These are phyloP conservation scores for Penicillium sp. DNA, from an alignment of 2,329 filamentous ascomycete species.

Conservation along the genomic window DNA sequence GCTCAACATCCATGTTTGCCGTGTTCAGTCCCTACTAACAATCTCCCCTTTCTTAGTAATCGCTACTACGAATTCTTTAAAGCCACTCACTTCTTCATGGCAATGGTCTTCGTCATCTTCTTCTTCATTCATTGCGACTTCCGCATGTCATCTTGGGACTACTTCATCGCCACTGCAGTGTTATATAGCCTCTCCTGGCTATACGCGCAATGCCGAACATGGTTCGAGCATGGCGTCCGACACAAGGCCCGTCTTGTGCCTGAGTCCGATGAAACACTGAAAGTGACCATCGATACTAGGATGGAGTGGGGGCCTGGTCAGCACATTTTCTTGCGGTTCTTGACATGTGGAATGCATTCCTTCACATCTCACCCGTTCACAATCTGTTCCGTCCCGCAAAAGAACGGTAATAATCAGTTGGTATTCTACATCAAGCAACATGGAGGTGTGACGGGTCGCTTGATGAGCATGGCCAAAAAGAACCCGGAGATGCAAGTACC, in stretches of 20 bases:
- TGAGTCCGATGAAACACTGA: constrained; percentile 44
- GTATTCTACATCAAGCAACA: constrained; percentile 57
- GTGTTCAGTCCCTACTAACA: background rate
- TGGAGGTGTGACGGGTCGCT: constrained; percentile 51
- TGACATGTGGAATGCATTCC: constrained; percentile 41
- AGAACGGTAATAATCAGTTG: constrained; percentile 38
- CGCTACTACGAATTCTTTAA: constrained; percentile 65
- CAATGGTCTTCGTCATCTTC: constrained; percentile 57
- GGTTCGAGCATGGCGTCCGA: constrained; percentile 51
- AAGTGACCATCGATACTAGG: constrained; percentile 46
- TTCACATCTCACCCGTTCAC: constrained; percentile 58
- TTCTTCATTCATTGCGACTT: constrained; percentile 64
- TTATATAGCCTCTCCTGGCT: constrained; percentile 53
- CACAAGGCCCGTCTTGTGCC: constrained; percentile 45
- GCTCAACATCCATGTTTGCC: background rate
- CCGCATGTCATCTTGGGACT: constrained; percentile 59
- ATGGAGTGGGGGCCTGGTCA: constrained; percentile 55
- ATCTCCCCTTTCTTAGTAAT: constrained; percentile 38
- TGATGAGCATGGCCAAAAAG: constrained; percentile 43
- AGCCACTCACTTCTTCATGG: constrained; percentile 54
- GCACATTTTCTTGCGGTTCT: constrained; percentile 58
- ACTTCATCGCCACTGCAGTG: constrained; percentile 59
- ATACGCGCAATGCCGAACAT: constrained; percentile 50
- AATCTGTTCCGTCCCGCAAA: constrained; percentile 51
- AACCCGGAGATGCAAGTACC: constrained; percentile 40